Base-by-base conservation (phyloP, 352 stramenopile genomes). In the Phytophthora cactorum region DNA sequence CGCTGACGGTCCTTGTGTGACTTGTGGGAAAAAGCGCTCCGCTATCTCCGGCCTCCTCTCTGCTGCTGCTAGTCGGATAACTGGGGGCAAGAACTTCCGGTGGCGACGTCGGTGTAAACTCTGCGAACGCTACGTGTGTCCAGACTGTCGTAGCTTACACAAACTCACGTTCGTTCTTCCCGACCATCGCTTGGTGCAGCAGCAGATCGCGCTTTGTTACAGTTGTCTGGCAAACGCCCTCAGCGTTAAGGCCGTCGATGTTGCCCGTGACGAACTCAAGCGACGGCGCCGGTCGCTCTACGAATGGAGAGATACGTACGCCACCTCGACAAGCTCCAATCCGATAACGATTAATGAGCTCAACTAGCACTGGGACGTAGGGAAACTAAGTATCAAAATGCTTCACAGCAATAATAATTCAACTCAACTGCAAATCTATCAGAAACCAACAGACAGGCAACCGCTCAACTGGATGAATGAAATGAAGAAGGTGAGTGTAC, bases 71-170 rank as follows among this genome's bases (percentile, higher is more conserved):
- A 69, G 46, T 38, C 52, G 62, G 10, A 43, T 72, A 8, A 57
- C 29, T 7, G 22, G 29, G 3, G 28, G 44, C 9, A 77, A 70
- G 17, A 63, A 46, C 6, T 65, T 68, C n/a, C 59, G 46, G 2
- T 67, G 63, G 43, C 56, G 59, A 54, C 63, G 59, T 25, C 47
- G 49, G n/a, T 84, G 79, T 46, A 72, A 76, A 11, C 50, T 88
- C 5, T 88, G 78, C 63, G 56, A 66, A n/a, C 69, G 59, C 11
- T 69, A 79, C 59, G 77, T 88, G 59, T 88, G 77, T 63, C 76
- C 77, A n/a, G 45, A 70, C 17, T 88, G 77, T 60, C 74, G 74
- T 34, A 75, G 72, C 27, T 70, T 77, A 50, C 74, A 78, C 31
- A 77, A 75, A 39, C 56, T 85, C 25, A 70, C 70, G 17, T 70